Evolutionary conservation across 495 filamentous ascomycete species (phyloP), one percentile per base, ranked within the genome.

Genomic region (Talaromyces liani): DNA sequence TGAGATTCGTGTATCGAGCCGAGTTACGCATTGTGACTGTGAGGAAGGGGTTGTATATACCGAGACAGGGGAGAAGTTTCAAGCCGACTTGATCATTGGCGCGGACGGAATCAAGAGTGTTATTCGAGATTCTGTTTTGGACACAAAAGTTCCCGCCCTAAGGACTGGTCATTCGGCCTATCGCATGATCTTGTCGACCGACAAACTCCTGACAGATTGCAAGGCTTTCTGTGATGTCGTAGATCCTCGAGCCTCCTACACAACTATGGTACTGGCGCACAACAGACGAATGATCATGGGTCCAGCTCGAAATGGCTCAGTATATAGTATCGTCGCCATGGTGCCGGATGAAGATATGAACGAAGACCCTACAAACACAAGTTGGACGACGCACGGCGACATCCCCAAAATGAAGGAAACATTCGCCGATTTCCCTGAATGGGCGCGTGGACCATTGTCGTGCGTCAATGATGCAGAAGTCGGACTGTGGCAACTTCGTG

Each of bases 21-120:
- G 68, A 4, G 72, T 75, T 0, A 25, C 65, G 0, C 60, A 31
- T 7, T 71, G 69, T 49, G 65, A 72, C 27, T 65, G 64, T 10
- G 54, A 67, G 0, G 29, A 51, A 3, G 71, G 73, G 5, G 58
- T 39, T 3, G 70, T 73, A 3, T 64, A 64, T 6, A 66, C 75
- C 18, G 65, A 69, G 1, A 66, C 59, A 27, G 72, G 75, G 3
- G 72, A 72, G 2, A 53, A 54, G 0, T 4, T 74, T 1, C 24
- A 36, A 0, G 72, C 63, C 0, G 71, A 77, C 60, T 67, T 79
- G 2, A 70, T 84, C 1, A 55, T 86, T 41, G 82, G 53, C 53
- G 53, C 53, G 4, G 53, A 55, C 14, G 53, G 53, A 6, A 55
- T 55, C 53, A 55, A 55, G 8, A 55, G 53, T 12, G 53, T 55